A percentile compares a stretch with the other conserved stretches of the same genome.
These are phyloP conservation scores for Filosporella fistucella DNA, from an alignment of 495 filamentous ascomycete species.

Conservation along the genomic window DNA sequence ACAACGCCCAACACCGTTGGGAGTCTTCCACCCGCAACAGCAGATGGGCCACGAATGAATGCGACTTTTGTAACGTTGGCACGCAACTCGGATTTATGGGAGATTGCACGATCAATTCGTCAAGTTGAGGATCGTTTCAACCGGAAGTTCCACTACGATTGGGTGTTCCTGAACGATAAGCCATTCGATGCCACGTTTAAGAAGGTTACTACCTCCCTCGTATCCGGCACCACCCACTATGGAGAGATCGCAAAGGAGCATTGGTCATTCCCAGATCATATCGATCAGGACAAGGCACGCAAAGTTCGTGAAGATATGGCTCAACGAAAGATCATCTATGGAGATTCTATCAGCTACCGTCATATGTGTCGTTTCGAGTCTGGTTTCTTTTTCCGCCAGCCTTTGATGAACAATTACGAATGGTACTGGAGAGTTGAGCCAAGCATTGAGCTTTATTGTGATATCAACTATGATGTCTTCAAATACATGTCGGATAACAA, in stretches of 20 bases:
- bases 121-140: slow-evolving; percentile 98
- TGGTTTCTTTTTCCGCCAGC: slow-evolving; percentile 88
- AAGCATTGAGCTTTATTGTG: slow-evolving; percentile 82
- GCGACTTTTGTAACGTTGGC: slow-evolving; percentile 96
- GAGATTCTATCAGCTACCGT: slow-evolving; percentile 85
- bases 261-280: slow-evolving; percentile 85
- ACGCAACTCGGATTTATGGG: slow-evolving; percentile 91
- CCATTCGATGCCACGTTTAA: slow-evolving; percentile 91
- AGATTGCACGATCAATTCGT: slow-evolving; percentile 90
- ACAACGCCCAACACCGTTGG: slow-evolving; percentile 18
- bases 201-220: slow-evolving; percentile 79
- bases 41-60: slow-evolving; percentile 70
- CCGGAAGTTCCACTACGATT: slow-evolving; percentile 91
- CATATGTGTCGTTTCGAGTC: slow-evolving; percentile 96
- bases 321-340: slow-evolving; percentile 85
- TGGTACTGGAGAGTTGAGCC: slow-evolving; percentile 94
- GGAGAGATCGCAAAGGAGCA: slow-evolving; percentile 79
- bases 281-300: slow-evolving; percentile 78
- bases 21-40: slow-evolving; percentile 45
- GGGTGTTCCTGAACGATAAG: slow-evolving; percentile 97
- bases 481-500: slow-evolving; percentile 81
- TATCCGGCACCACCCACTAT: slow-evolving; percentile 88
- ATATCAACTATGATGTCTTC: slow-evolving; percentile 80
- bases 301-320: slow-evolving; percentile 82
- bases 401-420: slow-evolving; percentile 77